These are phyloP conservation scores for Hortiboletus rubellus DNA, from an alignment of 1,284 basidiomycete species.

Conservation along the genomic window DNA sequence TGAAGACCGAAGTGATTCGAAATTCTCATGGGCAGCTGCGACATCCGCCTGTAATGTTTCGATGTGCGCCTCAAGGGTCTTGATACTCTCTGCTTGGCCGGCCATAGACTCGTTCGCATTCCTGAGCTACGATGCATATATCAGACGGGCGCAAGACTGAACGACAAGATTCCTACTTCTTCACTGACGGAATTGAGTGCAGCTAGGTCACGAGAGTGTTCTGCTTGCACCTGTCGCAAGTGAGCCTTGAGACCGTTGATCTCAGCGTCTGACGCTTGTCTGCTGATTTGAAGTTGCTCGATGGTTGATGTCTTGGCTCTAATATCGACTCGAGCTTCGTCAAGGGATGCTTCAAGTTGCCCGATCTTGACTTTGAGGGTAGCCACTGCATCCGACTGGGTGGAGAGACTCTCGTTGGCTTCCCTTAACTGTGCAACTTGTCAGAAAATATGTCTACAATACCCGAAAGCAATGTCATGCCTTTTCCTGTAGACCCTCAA, in stretches of 20 bases:
- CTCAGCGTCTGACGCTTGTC: constrained; percentile 48
- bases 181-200: constrained; percentile 43
- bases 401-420: constrained; percentile 49
- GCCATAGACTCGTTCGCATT: constrained; percentile 43
- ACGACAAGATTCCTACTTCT: constrained; percentile 45
- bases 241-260: constrained; percentile 45
- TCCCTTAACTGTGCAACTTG: constrained; percentile 52
- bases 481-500: constrained; percentile 62
- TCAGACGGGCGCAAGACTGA: constrained; percentile 6
- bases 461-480: constrained; percentile 36
- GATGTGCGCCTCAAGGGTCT: constrained; percentile 52
- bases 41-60: constrained; percentile 53
- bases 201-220: constrained; percentile 40
- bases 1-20: constrained; percentile 51
- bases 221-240: constrained; percentile 43
- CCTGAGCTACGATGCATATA: constrained; percentile 46
- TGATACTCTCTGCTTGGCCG: constrained; percentile 47
- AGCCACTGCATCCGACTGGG: constrained; percentile 49
- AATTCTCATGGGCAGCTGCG: constrained; percentile 49
- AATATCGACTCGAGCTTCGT: constrained; percentile 47
- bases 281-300: constrained; percentile 51
- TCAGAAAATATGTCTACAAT: constrained; percentile 11
- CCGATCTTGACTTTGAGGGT: constrained; percentile 54
- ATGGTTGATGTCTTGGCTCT: constrained; percentile 46
- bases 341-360: constrained; percentile 52